These are phyloP conservation scores for Talaromyces sp. DNA, from an alignment of 2,329 filamentous ascomycete genomes.

Conservation along the genomic window DNA sequence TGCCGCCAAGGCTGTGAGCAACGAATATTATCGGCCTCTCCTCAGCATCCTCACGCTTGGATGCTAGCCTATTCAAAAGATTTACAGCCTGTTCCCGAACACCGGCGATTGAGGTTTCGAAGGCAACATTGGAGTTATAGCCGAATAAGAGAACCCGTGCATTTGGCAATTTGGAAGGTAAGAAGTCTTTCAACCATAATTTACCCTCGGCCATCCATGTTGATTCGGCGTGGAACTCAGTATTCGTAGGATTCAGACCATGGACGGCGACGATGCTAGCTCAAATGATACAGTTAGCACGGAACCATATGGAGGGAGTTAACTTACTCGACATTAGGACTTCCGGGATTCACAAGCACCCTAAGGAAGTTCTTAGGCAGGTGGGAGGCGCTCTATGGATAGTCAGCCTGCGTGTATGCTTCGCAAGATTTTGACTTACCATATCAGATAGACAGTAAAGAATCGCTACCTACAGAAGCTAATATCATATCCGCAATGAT, in stretches of 20 bases:
- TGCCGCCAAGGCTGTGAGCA: constrained; percentile 23
- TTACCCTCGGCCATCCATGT: constrained; percentile 17
- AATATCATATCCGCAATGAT: no score
- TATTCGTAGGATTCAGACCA: constrained; percentile 15
- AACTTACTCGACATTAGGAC: no score
- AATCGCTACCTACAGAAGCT: no score
- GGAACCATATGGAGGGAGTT: no score
- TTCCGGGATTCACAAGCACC: background rate
- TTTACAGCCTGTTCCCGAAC: constrained; percentile 13
- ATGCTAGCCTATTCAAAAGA: constrained; percentile 17
- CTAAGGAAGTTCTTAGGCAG: no score
- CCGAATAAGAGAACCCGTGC: constrained; percentile 21
- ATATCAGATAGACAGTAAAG: no score
- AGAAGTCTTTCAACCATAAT: constrained; percentile 18
- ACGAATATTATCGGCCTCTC: constrained; percentile 18
- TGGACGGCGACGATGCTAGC: constrained; percentile 20
- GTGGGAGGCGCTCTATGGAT: no score
- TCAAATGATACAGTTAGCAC: no score
- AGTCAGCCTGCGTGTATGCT: no score
- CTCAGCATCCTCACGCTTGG: constrained; percentile 14
- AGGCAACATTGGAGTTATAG: constrained; percentile 24
- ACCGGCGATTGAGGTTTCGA: constrained; percentile 16
- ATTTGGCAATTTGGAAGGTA: constrained; percentile 17
- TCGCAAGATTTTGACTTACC: no score
- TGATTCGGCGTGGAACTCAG: constrained; percentile 12